Evolutionary conservation across 2,329 filamentous ascomycete species (phyloP).

Genomic region (Colletotrichum falcatum): DNA sequence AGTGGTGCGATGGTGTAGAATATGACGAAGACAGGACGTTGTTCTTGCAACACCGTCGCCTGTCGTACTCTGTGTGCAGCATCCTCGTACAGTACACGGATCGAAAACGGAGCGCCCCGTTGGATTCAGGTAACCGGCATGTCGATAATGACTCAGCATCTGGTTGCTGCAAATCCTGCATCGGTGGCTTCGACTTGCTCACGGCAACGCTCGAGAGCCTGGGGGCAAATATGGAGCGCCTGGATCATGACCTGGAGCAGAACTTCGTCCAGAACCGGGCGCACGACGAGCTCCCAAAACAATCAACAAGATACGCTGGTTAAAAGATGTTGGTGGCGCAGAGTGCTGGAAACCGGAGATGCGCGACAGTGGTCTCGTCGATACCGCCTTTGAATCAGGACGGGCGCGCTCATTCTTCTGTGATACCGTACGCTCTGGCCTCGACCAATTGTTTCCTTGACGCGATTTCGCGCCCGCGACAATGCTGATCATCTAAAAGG

Average conservation of each 20-base stretch:
- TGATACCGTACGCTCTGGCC: not conserved
- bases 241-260: not conserved
- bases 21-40: not conserved
- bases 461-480: not conserved
- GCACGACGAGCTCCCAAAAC: not conserved
- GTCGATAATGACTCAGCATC: not conserved
- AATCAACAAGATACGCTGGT: not conserved
- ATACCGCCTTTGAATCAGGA: not conserved
- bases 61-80: conserved; percentile 6
- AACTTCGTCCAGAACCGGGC: not conserved
- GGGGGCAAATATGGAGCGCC: too few species aligned
- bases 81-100: conserved; percentile 1
- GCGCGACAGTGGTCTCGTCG: not conserved
- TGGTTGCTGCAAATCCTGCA: not conserved
- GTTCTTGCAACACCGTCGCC: conserved; percentile 1
- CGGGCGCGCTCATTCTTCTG: not conserved
- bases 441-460: not conserved
- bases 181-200: not conserved
- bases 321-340: not conserved
- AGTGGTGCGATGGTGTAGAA: not conserved
- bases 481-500: too few species aligned
- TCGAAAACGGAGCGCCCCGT: not conserved
- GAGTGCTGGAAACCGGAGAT: too few species aligned
- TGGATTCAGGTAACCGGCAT: not conserved
- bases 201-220: not conserved